Evolutionary conservation across 306 rosid genomes (phyloP).

Genomic region (Cicer chorassanicum): DNA sequence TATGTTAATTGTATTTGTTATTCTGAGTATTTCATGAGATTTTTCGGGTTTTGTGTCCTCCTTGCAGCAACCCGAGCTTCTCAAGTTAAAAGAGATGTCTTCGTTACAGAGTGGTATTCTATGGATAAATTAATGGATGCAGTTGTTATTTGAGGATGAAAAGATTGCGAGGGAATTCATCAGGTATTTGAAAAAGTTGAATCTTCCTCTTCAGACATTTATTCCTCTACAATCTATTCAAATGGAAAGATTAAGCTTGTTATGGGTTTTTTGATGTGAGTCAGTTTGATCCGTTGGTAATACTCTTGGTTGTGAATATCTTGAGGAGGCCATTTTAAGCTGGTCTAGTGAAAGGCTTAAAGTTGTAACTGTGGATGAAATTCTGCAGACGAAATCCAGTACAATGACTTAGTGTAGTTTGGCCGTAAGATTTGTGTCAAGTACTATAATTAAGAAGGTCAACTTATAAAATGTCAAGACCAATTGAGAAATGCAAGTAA

Average conservation of each 20-base stretch:
- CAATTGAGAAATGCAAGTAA: slow-evolving; percentile 86
- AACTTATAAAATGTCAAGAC: no score
- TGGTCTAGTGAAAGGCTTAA: slow-evolving; percentile 93
- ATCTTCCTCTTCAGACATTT: not conserved
- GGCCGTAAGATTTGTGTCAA: no score
- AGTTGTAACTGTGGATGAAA: slow-evolving; percentile 97
- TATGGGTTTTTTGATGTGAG: not conserved
- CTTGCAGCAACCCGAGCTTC: slow-evolving; percentile 95
- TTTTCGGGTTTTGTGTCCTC: slow-evolving; percentile 33
- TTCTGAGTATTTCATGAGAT: slow-evolving; percentile 13
- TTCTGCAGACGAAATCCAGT: slow-evolving; percentile 87
- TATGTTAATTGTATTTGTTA: slow-evolving; percentile 27
- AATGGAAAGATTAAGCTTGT: not conserved
- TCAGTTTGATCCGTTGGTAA: slow-evolving; percentile 88
- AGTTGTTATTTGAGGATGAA: not conserved
- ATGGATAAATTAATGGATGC: not conserved
- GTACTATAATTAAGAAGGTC: no score
- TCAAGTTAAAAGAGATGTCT: slow-evolving; percentile 85
- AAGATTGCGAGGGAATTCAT: not conserved
- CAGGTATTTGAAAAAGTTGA: not conserved
- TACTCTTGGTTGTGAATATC: slow-evolving; percentile 93
- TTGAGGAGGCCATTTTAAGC: slow-evolving; percentile 87
- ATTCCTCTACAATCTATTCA: not conserved
- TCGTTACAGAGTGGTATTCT: not conserved
- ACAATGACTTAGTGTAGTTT: slow-evolving; percentile 84